Percentiles rank a stretch among this genome's conserved stretches.
phyloP scores from a whole-genome alignment of 768 basidiomycete genomes.

The Pisolithus albus region DNA sequence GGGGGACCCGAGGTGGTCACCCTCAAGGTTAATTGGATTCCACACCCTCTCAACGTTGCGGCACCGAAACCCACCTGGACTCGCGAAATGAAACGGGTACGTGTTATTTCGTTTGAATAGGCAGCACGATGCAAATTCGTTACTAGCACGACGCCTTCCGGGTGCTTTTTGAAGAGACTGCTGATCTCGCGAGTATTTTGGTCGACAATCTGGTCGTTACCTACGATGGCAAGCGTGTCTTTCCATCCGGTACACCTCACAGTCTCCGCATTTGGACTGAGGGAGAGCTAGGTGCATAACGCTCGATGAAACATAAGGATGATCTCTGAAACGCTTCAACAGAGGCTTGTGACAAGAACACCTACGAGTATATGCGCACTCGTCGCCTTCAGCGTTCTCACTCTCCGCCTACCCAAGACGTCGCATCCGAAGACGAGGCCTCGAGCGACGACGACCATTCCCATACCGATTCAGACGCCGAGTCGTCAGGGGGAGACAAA shows the following conservation, averaged over 20 bases:
- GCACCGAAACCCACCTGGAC: slow-evolving; percentile 38
- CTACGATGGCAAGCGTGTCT: slow-evolving; percentile 57
- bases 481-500: slow-evolving; percentile 36
- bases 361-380: slow-evolving; percentile 58
- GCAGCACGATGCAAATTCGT: background rate
- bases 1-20: slow-evolving; percentile 36
- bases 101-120: slow-evolving; percentile 11
- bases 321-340: slow-evolving; percentile 7
- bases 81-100: slow-evolving; percentile 55
- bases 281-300: slow-evolving; percentile 53
- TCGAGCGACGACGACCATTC: background rate
- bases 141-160: slow-evolving; percentile 59
- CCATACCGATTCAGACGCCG: slow-evolving; percentile 28
- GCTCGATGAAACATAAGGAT: background rate
- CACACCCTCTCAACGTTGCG: slow-evolving; percentile 49
- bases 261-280: slow-evolving; percentile 62
- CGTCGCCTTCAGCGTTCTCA: slow-evolving; percentile 23
- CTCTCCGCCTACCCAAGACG: slow-evolving; percentile 23
- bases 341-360: slow-evolving; percentile 63
- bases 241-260: slow-evolving; percentile 61
- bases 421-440: slow-evolving; percentile 1
- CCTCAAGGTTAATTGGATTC: slow-evolving; percentile 56
- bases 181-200: slow-evolving; percentile 52
- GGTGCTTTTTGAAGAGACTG: slow-evolving; percentile 55
- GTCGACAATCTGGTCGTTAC: slow-evolving; percentile 51